Evolutionary conservation across 192 early-diverging fungal genomes (phyloP).

Genomic region (Coemansia sp.): DNA sequence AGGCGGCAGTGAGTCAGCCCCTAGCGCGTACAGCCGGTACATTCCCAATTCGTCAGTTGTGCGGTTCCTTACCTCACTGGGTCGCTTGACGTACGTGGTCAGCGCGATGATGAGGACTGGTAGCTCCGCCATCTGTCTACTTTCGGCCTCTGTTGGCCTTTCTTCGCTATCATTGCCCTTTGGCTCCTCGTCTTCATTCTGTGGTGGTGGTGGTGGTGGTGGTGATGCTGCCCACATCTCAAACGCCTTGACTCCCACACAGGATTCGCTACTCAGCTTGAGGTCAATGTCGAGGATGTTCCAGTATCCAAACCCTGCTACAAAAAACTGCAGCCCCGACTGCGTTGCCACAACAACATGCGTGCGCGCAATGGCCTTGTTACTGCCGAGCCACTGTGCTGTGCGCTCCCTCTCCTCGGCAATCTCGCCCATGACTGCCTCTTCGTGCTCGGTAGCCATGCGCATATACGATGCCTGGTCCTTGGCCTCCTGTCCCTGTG

Average conservation of each 20-base stretch:
- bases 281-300: conserved; percentile 47
- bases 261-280: conserved; percentile 37
- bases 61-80: conserved; percentile 13
- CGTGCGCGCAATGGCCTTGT: conserved; percentile 26
- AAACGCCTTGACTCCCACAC: conserved; percentile 52
- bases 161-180: neutral
- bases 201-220: neutral
- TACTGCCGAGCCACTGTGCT: conserved; percentile 21
- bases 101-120: conserved; percentile 37
- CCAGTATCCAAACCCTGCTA: conserved; percentile 54
- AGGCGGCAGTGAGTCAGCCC: conserved; percentile 35
- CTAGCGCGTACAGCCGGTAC: conserved; percentile 46
- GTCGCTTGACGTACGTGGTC: conserved; percentile 47
- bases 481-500: conserved; percentile 17
- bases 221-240: conserved; percentile 12
- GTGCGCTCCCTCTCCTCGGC: conserved; percentile 28
- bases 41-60: conserved; percentile 21
- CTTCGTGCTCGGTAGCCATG: conserved; percentile 17
- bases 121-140: conserved; percentile 11
- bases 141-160: neutral
- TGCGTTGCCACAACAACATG: conserved; percentile 52
- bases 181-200: neutral
- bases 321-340: conserved; percentile 38
- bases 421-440: conserved; percentile 16
- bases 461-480: conserved; percentile 13